Evolutionary conservation across 345 rosid species (phyloP).

Genomic region (Linum usitatissimum): DNA sequence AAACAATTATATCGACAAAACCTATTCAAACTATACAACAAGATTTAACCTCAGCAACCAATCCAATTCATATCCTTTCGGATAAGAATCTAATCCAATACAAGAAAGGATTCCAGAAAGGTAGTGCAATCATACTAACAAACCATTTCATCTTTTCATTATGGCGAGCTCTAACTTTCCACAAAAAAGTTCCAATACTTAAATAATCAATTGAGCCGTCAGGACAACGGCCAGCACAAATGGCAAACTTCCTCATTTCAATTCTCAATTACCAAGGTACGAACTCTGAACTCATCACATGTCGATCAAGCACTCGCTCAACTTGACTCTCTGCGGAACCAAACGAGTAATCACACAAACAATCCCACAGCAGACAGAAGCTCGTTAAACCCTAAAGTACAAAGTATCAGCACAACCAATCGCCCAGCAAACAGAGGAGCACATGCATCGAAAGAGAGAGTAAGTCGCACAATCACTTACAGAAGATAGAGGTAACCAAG

Average conservation of each 20-base stretch:
- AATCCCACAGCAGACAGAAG: too few relatives aligned
- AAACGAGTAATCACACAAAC: background rate
- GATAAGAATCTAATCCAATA: too few relatives aligned
- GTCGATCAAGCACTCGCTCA: too few relatives aligned
- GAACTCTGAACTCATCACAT: background rate
- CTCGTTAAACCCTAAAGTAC: background rate
- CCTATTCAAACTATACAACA: background rate
- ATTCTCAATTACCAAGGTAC: too few relatives aligned
- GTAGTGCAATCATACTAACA: too few relatives aligned
- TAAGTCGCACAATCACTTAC: conserved; percentile 21
- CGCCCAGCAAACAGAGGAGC: background rate
- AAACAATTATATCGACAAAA: conserved; percentile 1
- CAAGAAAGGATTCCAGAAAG: too few relatives aligned
- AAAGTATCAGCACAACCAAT: background rate
- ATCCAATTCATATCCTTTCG: background rate
- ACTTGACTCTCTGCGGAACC: background rate
- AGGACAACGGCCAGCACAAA: background rate
- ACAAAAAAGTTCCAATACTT: background rate
- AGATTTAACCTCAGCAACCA: background rate
- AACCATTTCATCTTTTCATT: too few relatives aligned
- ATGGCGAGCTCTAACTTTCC: background rate
- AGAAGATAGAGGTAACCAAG: conserved; percentile 66
- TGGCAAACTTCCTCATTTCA: background rate
- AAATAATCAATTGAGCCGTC: background rate
- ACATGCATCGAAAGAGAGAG: background rate